These are phyloP conservation scores for Candida mattraensis DNA, from an alignment of 805 yeast genomes.

Conservation along the genomic window DNA sequence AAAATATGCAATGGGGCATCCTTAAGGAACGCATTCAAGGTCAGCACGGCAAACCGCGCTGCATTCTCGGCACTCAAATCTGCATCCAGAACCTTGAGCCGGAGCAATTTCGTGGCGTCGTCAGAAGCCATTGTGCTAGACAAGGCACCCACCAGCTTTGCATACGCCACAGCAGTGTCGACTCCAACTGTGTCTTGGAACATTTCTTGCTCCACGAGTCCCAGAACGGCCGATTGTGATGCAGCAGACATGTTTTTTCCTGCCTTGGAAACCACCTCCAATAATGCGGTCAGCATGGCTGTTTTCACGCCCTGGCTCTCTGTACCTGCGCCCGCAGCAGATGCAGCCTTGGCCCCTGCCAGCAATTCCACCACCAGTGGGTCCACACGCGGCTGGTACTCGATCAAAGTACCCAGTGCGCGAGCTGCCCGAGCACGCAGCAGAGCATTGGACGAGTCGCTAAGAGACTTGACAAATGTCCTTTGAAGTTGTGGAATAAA, in stretches of 20 bases:
- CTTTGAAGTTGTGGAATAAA: slow-evolving; percentile 97
- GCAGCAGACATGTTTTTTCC: slow-evolving; percentile 76
- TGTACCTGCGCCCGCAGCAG: too few species aligned
- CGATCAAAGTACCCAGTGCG: slow-evolving; percentile 85
- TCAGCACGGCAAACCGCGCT: slow-evolving; percentile 63
- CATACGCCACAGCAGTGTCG: slow-evolving; percentile 75
- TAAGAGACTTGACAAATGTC: slow-evolving; percentile 88
- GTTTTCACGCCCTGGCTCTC: slow-evolving; percentile 68
- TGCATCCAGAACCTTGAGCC: slow-evolving; percentile 54
- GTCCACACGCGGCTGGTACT: slow-evolving; percentile 90
- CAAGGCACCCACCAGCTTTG: slow-evolving; percentile 74
- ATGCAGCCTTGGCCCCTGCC: slow-evolving; percentile 65
- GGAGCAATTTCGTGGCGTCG: slow-evolving; percentile 62
- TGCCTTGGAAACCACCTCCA: slow-evolving; percentile 77
- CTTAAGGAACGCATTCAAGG: slow-evolving; percentile 76
- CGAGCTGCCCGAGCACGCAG: slow-evolving; percentile 83
- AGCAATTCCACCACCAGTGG: slow-evolving; percentile 85
- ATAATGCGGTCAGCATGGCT: slow-evolving; percentile 81
- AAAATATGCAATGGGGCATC: slow-evolving; percentile 71
- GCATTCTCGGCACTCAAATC: slow-evolving; percentile 39
- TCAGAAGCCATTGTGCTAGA: slow-evolving; percentile 63
- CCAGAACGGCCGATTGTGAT: slow-evolving; percentile 66
- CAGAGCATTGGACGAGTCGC: slow-evolving; percentile 71
- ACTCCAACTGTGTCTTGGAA: slow-evolving; percentile 34
- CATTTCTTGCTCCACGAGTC: slow-evolving; percentile 73